Evolutionary conservation across 441 rosid species (phyloP), one percentile per base, ranked within the genome.

Genomic region (Euphorbia corollata): DNA sequence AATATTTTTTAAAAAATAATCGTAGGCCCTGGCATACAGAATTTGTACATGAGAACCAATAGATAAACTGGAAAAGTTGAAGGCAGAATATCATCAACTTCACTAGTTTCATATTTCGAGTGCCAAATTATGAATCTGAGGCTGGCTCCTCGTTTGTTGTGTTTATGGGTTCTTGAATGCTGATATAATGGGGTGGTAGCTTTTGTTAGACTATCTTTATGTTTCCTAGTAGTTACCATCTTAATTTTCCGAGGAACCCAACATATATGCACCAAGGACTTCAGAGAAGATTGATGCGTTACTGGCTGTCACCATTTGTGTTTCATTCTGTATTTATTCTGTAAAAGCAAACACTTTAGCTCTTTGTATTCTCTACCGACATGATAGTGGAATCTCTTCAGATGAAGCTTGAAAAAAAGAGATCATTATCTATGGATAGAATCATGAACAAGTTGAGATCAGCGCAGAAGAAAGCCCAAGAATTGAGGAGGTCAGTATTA

Each of bases 321-420:
- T 67, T 62, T 53, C 63, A 48, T 15, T 65, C 2, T 24, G 11
- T 20, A 48, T 64, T 58, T 22, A 48, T 59, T 58, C 22, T 51
- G n/a, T 41, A 19, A 32, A 34, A 39, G 24, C 43, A 61, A 39
- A 63, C 47, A 23, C 20, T 65, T 65, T 62, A 18, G 62, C 39
- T 4, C 48, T 16, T 6, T 50, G 51, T 64, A 48, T 58, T 22
- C 57, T 45, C 72, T 64, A 18, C 68, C 71, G 39, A 56, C 72
- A 43, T n/a, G 15, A 64, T 58, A 51, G 27, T 47, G 56, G 19
- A 51, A 19, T 18, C 27, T 38, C 67, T 81, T 73, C 90, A 94
- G 99, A 88, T 91, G 97, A 94, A 89, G 80, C 82, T 94, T 72
- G 99, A 91, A 79, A 94, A 89, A 81, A 91, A 88, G 84, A 82